A percentile compares a stretch with the other conserved stretches of the same genome.
Evolutionary conservation across 257 asterid species (phyloP).

Genomic region (Capsicum chinense): DNA sequence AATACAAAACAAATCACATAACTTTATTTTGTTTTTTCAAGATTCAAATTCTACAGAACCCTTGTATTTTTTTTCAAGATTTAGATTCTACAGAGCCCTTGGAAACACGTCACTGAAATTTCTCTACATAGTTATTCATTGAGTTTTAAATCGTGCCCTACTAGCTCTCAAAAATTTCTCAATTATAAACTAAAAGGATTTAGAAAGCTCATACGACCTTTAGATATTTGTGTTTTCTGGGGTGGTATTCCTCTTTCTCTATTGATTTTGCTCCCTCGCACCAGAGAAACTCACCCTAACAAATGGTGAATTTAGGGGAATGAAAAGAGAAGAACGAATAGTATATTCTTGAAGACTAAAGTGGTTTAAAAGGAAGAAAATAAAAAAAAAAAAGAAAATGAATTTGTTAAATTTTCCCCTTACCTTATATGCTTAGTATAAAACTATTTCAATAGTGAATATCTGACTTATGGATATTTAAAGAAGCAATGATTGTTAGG

Average conservation of each 20-base stretch:
- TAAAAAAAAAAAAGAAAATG: not conserved
- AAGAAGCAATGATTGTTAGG: conserved; percentile 36
- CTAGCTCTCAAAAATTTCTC: not conserved
- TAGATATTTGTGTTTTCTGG: conserved; percentile 47
- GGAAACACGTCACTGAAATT: not conserved
- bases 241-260: conserved; percentile 46
- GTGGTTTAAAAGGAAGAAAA: not conserved
- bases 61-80: not conserved
- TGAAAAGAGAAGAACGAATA: not conserved
- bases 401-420: not conserved
- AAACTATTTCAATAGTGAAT: conserved; percentile 29
- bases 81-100: not conserved
- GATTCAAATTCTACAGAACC: no score
- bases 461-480: conserved; percentile 31
- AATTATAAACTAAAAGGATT: not conserved
- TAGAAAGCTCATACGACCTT: conserved; percentile 42
- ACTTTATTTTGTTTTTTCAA: no score
- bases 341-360: not conserved
- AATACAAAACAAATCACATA: not conserved
- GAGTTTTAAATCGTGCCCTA: not conserved
- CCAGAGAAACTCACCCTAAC: conserved; percentile 49
- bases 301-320: not conserved
- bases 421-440: conserved; percentile 61
- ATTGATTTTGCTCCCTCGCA: conserved; percentile 35
- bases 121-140: no score